Evolutionary conservation across 2,329 filamentous ascomycete species (phyloP), one percentile per base, ranked within the genome.

Genomic region (Daldinia sp.): DNA sequence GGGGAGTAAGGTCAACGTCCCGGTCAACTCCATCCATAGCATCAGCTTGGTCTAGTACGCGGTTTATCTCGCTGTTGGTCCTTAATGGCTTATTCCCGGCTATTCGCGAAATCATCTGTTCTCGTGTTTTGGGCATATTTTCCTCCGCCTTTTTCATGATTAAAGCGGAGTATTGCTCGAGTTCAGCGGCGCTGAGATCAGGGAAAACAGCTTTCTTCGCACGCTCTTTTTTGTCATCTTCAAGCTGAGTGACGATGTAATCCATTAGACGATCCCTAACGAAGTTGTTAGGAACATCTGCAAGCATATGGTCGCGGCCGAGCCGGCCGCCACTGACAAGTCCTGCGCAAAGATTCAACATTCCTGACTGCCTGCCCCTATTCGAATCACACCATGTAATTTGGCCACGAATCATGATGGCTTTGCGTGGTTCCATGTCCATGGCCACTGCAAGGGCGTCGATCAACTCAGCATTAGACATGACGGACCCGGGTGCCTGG

Each of bases 71-170:
- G 26, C 15, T 9, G 13, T 30, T 7, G 15, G 46, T 51, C 15
- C 7, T 30, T 26, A 33, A 7, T 7, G 6, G 6, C 26, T n/a
- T 51, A 6, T 18, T 33, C 1, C 46, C 46, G 7, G 5, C 46
- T 30, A 51, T 51, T 33, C 26, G 46, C n/a, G 46, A 26, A 18
- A 51, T 51, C 46, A 51, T 51, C 46, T 51, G 26, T 1, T 33
- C 26, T 33, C 1, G 6, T 6, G 46, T 51, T 15, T 51, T 51
- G 15, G 46, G 46, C 28, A 5, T 30, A 4, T 13, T 51, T 33
- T 33, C 15, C 15, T 51, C 26, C 4, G 3, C 15, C 7, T 18
- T 18, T 5, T 51, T 51, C 26, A 10, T 9, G 10, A 51, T 51
- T 1, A 30, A 33, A 18, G 6, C 26, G 7, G 46, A 18, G 15